Percentiles rank a stretch among this genome's conserved stretches.
These are phyloP conservation scores for Leccinum variicolor DNA, from an alignment of 768 basidiomycete genomes.

Conservation along the genomic window DNA sequence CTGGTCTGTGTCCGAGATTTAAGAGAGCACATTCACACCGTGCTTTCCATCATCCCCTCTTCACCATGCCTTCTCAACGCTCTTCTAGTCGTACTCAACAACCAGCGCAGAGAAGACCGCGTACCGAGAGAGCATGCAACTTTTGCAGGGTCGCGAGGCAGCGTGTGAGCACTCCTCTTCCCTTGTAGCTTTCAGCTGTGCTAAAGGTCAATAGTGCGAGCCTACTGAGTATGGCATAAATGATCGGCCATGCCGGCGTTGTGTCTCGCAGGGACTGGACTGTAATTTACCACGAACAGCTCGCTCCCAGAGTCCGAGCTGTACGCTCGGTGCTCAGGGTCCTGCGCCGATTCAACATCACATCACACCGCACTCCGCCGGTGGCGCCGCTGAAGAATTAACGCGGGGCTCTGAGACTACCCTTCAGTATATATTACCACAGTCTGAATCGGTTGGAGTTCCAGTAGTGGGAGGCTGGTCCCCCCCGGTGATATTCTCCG, in stretches of 20 bases:
- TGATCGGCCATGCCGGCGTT: conserved; percentile 23
- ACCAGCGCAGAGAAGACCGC: conserved; percentile 13
- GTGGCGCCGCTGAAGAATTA: conserved; percentile 7
- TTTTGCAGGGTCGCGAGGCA: conserved; percentile 18
- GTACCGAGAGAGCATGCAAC: conserved; percentile 15
- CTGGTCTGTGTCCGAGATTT: conserved; percentile 14
- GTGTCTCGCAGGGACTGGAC: conserved; percentile 6
- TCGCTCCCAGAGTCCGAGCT: conserved; percentile 23
- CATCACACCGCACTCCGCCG: background rate
- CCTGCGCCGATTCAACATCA: conserved; percentile 4
- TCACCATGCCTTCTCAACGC: conserved; percentile 13
- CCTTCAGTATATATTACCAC: conserved; percentile 6
- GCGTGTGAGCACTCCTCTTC: conserved; percentile 14
- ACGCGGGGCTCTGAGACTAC: background rate
- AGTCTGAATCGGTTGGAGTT: background rate
- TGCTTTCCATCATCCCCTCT: conserved; percentile 10
- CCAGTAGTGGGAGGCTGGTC: conserved; percentile 4
- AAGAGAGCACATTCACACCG: conserved; percentile 8
- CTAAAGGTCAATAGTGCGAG: conserved; percentile 18
- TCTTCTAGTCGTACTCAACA: conserved; percentile 5
- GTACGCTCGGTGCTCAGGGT: conserved; percentile 8
- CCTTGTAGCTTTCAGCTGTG: background rate
- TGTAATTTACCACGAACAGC: conserved; percentile 14
- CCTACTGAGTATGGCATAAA: conserved; percentile 12
- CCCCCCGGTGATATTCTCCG: background rate